These are phyloP conservation scores for Saccharomycopsis sp. DNA, from an alignment of 805 yeast genomes.

Conservation along the genomic window DNA sequence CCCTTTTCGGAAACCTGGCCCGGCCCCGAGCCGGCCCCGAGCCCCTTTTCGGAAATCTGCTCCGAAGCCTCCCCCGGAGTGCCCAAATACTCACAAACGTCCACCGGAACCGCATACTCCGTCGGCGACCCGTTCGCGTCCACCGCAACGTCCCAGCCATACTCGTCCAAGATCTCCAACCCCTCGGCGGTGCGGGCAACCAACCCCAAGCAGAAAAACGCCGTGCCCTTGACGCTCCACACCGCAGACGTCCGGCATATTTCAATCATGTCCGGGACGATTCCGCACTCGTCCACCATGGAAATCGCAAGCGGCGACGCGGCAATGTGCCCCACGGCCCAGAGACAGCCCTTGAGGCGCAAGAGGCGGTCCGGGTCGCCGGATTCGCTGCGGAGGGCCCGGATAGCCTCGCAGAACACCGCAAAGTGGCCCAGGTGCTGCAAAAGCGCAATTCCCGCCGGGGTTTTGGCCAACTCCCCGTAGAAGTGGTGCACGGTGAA, in stretches of 20 bases:
- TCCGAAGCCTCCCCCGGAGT: background rate
- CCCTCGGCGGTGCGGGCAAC: slow-evolving; percentile 72
- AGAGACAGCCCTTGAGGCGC: slow-evolving; percentile 64
- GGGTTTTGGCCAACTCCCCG: slow-evolving; percentile 72
- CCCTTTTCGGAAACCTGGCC: background rate
- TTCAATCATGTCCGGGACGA: slow-evolving; percentile 46
- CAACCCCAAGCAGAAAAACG: slow-evolving; percentile 72
- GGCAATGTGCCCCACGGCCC: slow-evolving; percentile 85
- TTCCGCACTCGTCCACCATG: slow-evolving; percentile 45
- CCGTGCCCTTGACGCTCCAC: slow-evolving; percentile 65
- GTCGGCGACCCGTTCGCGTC: slow-evolving; percentile 37
- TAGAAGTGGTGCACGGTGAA: slow-evolving; percentile 62
- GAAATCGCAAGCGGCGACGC: slow-evolving; percentile 63
- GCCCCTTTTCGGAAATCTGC: background rate
- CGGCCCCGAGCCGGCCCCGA: background rate
- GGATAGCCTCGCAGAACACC: slow-evolving; percentile 22
- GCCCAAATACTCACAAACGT: slow-evolving; percentile 8
- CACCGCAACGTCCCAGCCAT: slow-evolving; percentile 59
- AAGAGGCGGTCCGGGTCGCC: slow-evolving; percentile 32
- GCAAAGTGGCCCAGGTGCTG: slow-evolving; percentile 30
- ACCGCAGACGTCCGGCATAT: slow-evolving; percentile 42
- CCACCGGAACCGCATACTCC: slow-evolving; percentile 36
- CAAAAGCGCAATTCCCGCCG: slow-evolving; percentile 66
- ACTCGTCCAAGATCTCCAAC: slow-evolving; percentile 74
- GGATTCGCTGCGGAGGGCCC: slow-evolving; percentile 19